Evolutionary conservation across 805 yeast species (phyloP).

Genomic region (Monosporozyma solicola): DNA sequence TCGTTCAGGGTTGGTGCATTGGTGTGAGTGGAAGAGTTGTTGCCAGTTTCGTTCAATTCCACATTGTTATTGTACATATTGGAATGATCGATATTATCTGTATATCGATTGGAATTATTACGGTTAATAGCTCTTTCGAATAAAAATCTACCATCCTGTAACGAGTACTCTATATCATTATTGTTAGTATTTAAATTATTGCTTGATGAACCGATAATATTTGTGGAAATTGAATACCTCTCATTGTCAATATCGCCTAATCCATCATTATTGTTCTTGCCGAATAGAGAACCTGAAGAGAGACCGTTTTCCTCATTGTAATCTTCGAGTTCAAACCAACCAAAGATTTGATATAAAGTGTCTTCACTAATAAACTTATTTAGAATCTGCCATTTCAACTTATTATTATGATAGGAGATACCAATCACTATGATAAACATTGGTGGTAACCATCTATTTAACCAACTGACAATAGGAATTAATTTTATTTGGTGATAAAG

Average conservation of each 20-base stretch:
- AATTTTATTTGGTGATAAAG: conserved; percentile 19
- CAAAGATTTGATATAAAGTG: conserved; percentile 28
- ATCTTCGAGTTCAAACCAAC: conserved; percentile 22
- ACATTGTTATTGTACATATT: neutral
- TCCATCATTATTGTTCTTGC: neutral
- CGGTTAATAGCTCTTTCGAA: conserved; percentile 20
- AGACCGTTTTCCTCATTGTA: conserved; percentile 1
- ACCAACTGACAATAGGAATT: conserved; percentile 22
- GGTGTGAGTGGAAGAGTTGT: neutral
- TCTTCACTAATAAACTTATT: conserved; percentile 26
- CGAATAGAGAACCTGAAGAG: neutral
- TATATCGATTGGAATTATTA: neutral
- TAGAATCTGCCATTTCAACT: conserved; percentile 23
- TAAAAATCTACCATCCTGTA: conserved; percentile 28
- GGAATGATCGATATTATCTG: neutral
- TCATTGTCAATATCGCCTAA: conserved; percentile 2
- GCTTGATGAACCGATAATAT: neutral
- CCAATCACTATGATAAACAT: conserved; percentile 20
- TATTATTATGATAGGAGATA: conserved; percentile 11
- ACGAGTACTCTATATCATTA: conserved; percentile 31
- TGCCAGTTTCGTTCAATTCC: neutral
- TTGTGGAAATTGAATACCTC: conserved; percentile 16
- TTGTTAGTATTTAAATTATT: conserved; percentile 21
- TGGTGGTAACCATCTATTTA: conserved; percentile 24
- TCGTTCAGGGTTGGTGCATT: neutral